A percentile compares a stretch with the other conserved stretches of the same genome.
Evolutionary conservation across 2,329 filamentous ascomycete species (phyloP).

Genomic region (Scedosporium dehoogii): DNA sequence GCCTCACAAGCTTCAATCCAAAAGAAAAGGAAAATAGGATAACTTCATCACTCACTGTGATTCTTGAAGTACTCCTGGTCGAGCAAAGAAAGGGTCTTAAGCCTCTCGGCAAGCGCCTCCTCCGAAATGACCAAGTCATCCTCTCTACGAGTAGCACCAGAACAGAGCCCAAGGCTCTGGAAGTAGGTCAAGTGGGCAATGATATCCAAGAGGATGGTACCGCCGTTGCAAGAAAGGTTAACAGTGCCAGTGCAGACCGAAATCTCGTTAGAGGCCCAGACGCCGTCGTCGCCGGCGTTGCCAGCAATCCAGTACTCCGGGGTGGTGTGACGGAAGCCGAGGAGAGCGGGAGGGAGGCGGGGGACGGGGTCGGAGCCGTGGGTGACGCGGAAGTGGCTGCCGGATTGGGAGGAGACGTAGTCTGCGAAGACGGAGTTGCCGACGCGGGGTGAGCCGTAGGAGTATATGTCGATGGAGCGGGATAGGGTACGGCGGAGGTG

Average conservation of each 20-base stretch:
- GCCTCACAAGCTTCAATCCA: too few relatives aligned
- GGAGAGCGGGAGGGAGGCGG: conserved; percentile 49
- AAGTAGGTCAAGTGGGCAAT: conserved; percentile 41
- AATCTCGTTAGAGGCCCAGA: conserved; percentile 30
- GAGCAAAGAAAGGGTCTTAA: conserved; percentile 24
- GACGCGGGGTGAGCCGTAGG: conserved; percentile 56
- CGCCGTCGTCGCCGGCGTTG: conserved; percentile 23
- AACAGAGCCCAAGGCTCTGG: conserved; percentile 30
- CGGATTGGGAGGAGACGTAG: conserved; percentile 42
- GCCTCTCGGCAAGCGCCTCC: conserved; percentile 26
- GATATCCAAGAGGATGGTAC: conserved; percentile 32
- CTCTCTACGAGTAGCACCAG: conserved; percentile 9
- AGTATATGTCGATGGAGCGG: conserved; percentile 45
- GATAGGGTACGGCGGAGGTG: conserved; percentile 40
- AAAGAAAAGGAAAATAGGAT: too few relatives aligned
- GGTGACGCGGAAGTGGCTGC: conserved; percentile 53
- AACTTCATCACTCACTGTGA: not conserved
- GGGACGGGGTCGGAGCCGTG: conserved; percentile 60
- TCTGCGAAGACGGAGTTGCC: conserved; percentile 46
- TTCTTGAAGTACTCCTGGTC: conserved; percentile 21
- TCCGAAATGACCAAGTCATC: conserved; percentile 17
- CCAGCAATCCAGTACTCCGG: conserved; percentile 57
- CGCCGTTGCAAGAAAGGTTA: conserved; percentile 41
- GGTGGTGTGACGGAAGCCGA: conserved; percentile 56
- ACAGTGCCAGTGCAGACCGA: conserved; percentile 36